Percentiles rank a stretch among this genome's conserved stretches.
Conservation (phyloP, 176 grass and related monocot species). For the Leersia perrieri region DNA sequence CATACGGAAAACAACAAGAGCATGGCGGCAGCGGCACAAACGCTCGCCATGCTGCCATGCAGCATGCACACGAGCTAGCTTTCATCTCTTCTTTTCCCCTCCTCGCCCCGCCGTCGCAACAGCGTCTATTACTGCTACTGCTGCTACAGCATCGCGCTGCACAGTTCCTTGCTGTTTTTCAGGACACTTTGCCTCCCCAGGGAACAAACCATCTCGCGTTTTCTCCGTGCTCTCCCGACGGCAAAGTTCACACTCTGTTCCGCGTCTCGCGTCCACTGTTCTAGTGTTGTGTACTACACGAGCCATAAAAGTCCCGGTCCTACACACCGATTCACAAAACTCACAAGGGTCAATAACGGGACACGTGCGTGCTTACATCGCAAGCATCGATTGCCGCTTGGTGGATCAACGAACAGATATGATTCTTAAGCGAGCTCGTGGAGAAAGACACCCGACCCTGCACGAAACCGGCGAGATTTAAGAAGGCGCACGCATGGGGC, state of each 20-base stretch:
- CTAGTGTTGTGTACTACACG: neutral
- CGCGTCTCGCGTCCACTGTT: neutral
- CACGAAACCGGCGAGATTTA: neutral
- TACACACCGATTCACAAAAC: neutral
- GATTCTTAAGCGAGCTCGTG: neutral
- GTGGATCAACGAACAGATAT: neutral
- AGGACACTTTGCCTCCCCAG: neutral
- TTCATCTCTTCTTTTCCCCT: neutral
- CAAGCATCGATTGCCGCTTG: neutral
- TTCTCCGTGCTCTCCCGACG: neutral
- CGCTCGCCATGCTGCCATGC: conserved; percentile 16
- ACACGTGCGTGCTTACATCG: neutral
- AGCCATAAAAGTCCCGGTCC: neutral
- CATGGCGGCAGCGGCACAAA: neutral
- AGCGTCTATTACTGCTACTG: neutral
- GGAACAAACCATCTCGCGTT: neutral
- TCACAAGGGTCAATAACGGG: neutral
- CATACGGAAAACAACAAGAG: neutral
- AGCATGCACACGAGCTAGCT: neutral
- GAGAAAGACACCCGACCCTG: neutral
- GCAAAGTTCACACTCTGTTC: neutral
- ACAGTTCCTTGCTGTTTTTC: neutral
- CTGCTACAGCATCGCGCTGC: neutral
- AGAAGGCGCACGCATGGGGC: neutral
- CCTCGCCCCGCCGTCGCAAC: neutral